Evolutionary conservation across 1,139 yeast species (phyloP).

Genomic region (Zygosaccharomyces sapae): DNA sequence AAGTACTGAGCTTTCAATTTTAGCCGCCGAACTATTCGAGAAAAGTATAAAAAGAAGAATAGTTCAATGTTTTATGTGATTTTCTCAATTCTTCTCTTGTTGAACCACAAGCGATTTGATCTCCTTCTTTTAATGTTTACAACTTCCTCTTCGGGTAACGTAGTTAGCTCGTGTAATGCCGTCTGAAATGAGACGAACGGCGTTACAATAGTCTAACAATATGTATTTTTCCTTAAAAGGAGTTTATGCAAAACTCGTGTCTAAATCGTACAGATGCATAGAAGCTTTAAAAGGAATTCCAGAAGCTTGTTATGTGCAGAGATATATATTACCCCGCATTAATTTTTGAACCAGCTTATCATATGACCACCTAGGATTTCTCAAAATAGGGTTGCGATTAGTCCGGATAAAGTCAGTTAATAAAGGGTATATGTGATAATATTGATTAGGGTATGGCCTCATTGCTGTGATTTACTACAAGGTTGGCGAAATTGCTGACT

Average conservation of each 20-base stretch:
- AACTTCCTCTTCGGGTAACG: neutral
- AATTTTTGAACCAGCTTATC: neutral
- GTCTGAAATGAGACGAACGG: neutral
- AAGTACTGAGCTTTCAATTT: neutral
- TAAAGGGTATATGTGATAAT: no score
- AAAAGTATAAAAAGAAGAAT: slow-evolving; percentile 2
- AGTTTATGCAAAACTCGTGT: no score
- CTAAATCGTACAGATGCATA: neutral
- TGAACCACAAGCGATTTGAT: slow-evolving; percentile 3
- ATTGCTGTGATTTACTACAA: no score
- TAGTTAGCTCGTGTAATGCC: no score
- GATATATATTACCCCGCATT: neutral
- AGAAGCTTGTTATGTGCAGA: neutral
- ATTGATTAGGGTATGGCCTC: no score
- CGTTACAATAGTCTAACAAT: no score
- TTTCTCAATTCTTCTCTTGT: neutral
- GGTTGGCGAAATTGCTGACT: slow-evolving; percentile 4
- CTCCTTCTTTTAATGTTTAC: neutral
- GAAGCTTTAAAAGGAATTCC: neutral
- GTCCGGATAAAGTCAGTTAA: neutral
- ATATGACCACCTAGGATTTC: neutral
- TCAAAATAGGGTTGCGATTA: neutral
- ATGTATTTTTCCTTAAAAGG: no score
- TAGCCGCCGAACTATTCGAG: slow-evolving; percentile 3
- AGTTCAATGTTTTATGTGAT: neutral